Evolutionary conservation across 176 grass and related monocot genomes (phyloP).

Genomic region (Olyra latifolia): DNA sequence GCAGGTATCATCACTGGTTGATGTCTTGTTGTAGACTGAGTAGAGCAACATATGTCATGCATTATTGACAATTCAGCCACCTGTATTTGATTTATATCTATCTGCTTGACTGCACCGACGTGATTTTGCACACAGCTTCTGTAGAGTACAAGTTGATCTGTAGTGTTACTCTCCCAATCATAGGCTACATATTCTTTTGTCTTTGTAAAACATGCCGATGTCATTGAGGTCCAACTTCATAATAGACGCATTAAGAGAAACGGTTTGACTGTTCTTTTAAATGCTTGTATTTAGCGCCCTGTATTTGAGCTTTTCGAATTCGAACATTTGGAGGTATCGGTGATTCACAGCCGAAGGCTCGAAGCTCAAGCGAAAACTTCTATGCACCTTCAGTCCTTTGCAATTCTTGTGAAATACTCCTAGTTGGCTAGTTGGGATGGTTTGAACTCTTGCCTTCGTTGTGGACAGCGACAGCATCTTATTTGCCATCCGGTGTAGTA

Average conservation of each 20-base stretch:
- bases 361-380: background rate
- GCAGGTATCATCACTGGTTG: constrained; percentile 75
- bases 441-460: too few relatives aligned
- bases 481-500: too few relatives aligned
- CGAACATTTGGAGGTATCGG: background rate
- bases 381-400: background rate
- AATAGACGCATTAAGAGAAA: background rate
- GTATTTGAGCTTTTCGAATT: background rate
- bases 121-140: background rate
- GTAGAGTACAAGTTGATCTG: constrained; percentile 19
- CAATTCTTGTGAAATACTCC: background rate
- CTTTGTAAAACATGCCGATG: background rate
- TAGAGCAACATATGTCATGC: background rate
- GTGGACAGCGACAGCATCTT: background rate
- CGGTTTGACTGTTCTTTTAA: background rate
- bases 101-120: constrained; percentile 3
- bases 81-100: background rate
- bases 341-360: background rate
- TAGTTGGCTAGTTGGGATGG: too few relatives aligned
- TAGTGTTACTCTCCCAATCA: background rate
- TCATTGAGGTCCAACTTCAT: background rate
- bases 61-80: background rate
- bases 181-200: background rate
- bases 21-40: background rate
- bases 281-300: background rate